These are phyloP conservation scores for Ogataea zsoltii DNA, from an alignment of 805 yeast species.

Conservation along the genomic window DNA sequence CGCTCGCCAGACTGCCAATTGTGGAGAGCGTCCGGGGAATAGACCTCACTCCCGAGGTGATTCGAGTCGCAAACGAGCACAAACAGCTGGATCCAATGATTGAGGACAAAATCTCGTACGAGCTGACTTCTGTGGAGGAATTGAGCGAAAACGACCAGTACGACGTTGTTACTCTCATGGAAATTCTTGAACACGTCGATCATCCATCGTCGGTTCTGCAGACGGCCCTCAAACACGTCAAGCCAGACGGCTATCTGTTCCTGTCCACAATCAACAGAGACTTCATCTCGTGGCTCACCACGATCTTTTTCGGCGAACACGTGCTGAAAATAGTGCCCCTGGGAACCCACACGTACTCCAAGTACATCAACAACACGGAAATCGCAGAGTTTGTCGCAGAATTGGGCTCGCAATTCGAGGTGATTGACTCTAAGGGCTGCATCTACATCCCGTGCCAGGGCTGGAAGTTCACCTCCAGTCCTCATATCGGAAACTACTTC, in stretches of 20 bases:
- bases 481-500: constrained; percentile 79
- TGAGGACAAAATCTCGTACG: constrained; percentile 50
- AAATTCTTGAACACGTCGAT: constrained; percentile 92
- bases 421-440: constrained; percentile 74
- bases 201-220: constrained; percentile 72
- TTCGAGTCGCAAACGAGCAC: constrained; percentile 78
- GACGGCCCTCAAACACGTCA: constrained; percentile 67
- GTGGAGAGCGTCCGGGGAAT: constrained; percentile 72
- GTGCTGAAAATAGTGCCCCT: constrained; percentile 78
- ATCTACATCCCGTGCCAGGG: constrained; percentile 80
- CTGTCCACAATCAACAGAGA: constrained; percentile 93
- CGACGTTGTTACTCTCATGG: constrained; percentile 88
- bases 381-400: constrained; percentile 63
- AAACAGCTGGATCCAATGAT: constrained; percentile 64
- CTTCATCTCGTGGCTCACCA: constrained; percentile 83
- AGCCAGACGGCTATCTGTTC: constrained; percentile 82
- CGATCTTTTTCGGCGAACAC: constrained; percentile 87
- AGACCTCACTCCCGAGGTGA: constrained; percentile 81
- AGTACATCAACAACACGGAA: constrained; percentile 80
- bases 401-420: constrained; percentile 47
- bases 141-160: constrained; percentile 45
- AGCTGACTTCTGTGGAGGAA: constrained; percentile 62
- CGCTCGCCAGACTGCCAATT: constrained; percentile 72
- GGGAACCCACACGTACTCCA: constrained; percentile 87
- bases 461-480: constrained; percentile 69